A percentile compares a stretch with the other conserved stretches of the same genome.
Evolutionary conservation across 169 alveolate species (phyloP).

Genomic region (Condylostoma magnum): DNA sequence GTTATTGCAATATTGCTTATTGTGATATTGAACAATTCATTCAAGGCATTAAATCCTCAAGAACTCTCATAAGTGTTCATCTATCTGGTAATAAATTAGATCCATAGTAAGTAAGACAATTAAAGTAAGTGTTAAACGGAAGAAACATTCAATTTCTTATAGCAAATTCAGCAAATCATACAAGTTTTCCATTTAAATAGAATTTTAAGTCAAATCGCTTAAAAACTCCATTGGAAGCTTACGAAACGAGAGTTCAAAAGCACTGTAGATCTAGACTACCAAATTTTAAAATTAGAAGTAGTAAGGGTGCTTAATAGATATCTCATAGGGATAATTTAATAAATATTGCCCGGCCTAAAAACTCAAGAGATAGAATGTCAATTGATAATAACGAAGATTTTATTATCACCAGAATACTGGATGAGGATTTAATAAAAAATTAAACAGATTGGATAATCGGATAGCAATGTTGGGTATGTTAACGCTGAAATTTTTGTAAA

Average conservation of each 20-base stretch:
- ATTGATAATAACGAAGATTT: too few species aligned
- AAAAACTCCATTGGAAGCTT: too few species aligned
- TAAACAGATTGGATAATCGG: not conserved
- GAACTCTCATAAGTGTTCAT: not conserved
- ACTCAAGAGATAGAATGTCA: too few species aligned
- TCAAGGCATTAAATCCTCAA: not conserved
- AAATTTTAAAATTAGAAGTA: not conserved
- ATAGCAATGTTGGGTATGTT: constrained; percentile 17
- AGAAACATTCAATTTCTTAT: not conserved
- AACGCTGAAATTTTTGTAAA: not conserved
- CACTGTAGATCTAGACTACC: too few species aligned
- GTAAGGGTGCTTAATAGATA: not conserved
- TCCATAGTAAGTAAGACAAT: not conserved
- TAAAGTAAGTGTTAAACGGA: constrained; percentile 1
- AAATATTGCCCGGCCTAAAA: constrained; percentile 5
- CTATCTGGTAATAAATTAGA: constrained; percentile 11
- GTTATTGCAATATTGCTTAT: not conserved
- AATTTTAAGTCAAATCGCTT: not conserved
- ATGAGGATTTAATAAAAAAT: not conserved
- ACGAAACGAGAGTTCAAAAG: too few species aligned
- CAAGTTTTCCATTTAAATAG: not conserved
- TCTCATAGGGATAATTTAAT: constrained; percentile 3
- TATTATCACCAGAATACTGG: constrained; percentile 7
- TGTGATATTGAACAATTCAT: not conserved
- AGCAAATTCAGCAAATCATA: not conserved